Evolutionary conservation across 208 protist genomes (phyloP), one percentile per base, ranked within the genome.

Genomic region (Leishmania tarentolae): DNA sequence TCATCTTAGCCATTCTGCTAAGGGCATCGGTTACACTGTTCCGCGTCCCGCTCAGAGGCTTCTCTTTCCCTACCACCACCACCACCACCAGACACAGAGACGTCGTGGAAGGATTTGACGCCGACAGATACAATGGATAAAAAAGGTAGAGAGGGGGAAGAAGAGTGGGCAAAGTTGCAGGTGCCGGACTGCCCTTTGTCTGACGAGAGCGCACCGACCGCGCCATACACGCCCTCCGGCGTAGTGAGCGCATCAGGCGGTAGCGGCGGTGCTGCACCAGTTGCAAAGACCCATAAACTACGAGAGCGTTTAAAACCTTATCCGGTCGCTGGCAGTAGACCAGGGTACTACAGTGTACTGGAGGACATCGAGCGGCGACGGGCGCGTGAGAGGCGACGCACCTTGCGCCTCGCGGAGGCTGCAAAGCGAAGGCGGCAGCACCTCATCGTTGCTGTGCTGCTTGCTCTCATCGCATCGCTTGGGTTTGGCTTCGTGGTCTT

Each of bases 381-480:
- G 13, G 77, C 46, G 42, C 69, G 85, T 17, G 85, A 82, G 59
- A 68, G 86, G 85, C 77, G 76, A 0, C 78, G 82, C 63, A 75
- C 76, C 2, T 37, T 77, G 50, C 76, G 85, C 40, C 3, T 35
- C 46, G 66, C 37, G 1, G 68, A 79, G 42, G 78, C 70, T 21
- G 63, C 42, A 15, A 61, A 72, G 65, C 46, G 53, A 50, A 56
- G 40, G 46, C 56, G 66, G 31, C 44, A 74, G 78, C 61, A 69
- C 31, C 59, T 63, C 24, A 61, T 68, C 46, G 13, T 85, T 37
- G 72, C 52, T 1, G 9, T 81, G 28, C 72, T 59, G 11, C 44
- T 68, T 7, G 31, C 78, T 44, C 50, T 88, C 7, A 50, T 86
- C 31, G 19, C 83, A 15, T 40, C 75, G 19, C 79, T 81, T 9